These are phyloP conservation scores for Epichloe elymi DNA, from an alignment of 2,329 filamentous ascomycete genomes.

Conservation along the genomic window DNA sequence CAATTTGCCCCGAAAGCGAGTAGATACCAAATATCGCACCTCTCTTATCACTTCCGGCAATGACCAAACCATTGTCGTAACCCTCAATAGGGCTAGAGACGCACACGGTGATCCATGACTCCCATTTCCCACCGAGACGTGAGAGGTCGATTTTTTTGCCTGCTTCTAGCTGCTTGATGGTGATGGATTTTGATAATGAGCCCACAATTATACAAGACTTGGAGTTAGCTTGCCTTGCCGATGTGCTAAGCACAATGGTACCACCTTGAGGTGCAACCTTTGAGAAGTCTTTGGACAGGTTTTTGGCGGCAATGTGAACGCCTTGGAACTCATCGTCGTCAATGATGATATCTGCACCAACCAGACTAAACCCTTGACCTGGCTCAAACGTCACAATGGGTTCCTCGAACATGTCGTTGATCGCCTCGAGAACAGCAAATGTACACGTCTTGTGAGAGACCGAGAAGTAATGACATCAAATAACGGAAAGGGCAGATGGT, in stretches of 20 bases:
- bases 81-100: slow-evolving; percentile 32
- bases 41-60: slow-evolving; percentile 44
- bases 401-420: slow-evolving; percentile 14
- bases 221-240: neutral
- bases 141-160: slow-evolving; percentile 11
- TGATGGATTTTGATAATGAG: slow-evolving; percentile 10
- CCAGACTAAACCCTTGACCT: slow-evolving; percentile 14
- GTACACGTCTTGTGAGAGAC: neutral
- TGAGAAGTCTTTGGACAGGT: slow-evolving; percentile 16
- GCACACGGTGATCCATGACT: slow-evolving; percentile 36
- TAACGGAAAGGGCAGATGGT: neutral
- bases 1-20: slow-evolving; percentile 47
- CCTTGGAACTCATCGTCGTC: slow-evolving; percentile 18
- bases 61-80: slow-evolving; percentile 33
- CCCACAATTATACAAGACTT: slow-evolving; percentile 13
- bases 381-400: slow-evolving; percentile 14
- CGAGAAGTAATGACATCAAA: neutral
- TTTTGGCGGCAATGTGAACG: slow-evolving; percentile 20
- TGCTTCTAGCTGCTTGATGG: slow-evolving; percentile 8
- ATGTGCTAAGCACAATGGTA: slow-evolving; percentile 6
- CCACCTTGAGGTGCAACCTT: slow-evolving; percentile 11
- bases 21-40: slow-evolving; percentile 49
- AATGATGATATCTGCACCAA: slow-evolving; percentile 17
- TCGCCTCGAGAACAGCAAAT: neutral
- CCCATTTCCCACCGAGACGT: slow-evolving; percentile 34